These are phyloP conservation scores for Musa troglodytarum DNA, from an alignment of 176 grass and related monocot species.

Conservation along the genomic window DNA sequence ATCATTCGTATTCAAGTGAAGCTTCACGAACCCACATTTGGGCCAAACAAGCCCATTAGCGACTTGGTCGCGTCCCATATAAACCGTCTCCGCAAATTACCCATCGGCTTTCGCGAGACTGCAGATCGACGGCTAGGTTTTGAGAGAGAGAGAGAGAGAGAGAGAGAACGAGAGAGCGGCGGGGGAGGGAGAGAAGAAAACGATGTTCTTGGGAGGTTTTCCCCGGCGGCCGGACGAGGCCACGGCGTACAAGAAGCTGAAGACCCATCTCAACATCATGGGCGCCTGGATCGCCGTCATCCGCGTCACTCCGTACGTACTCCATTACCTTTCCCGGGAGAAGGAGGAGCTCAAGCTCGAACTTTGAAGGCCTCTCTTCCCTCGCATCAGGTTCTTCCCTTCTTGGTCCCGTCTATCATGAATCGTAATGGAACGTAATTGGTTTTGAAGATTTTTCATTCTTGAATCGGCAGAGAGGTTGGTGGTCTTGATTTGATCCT, in stretches of 20 bases:
- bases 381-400: background rate
- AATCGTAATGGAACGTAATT: too few species aligned
- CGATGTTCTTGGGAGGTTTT: background rate
- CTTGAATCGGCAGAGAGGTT: too few species aligned
- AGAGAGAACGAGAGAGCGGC: too few species aligned
- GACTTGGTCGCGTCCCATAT: too few species aligned
- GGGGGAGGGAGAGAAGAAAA: background rate
- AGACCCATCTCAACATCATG: constrained; percentile 35
- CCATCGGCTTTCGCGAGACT: too few species aligned
- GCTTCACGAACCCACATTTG: background rate
- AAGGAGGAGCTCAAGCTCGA: constrained; percentile 48
- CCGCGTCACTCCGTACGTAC: constrained; percentile 58
- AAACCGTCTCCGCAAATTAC: too few species aligned
- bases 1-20: background rate
- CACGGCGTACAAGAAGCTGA: constrained; percentile 57
- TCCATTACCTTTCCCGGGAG: constrained; percentile 46
- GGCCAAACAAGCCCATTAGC: too few species aligned
- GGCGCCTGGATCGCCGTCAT: constrained; percentile 39
- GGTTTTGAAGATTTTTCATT: too few species aligned
- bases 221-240: constrained; percentile 54
- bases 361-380: constrained; percentile 20
- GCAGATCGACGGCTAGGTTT: constrained; percentile 10
- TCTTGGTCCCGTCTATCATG: background rate
- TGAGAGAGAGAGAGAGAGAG: too few species aligned
- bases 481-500: too few species aligned